A percentile compares a stretch with the other conserved stretches of the same genome.
phyloP scores from a whole-genome alignment of 208 protist species.

The Wallacemonas sp. region DNA sequence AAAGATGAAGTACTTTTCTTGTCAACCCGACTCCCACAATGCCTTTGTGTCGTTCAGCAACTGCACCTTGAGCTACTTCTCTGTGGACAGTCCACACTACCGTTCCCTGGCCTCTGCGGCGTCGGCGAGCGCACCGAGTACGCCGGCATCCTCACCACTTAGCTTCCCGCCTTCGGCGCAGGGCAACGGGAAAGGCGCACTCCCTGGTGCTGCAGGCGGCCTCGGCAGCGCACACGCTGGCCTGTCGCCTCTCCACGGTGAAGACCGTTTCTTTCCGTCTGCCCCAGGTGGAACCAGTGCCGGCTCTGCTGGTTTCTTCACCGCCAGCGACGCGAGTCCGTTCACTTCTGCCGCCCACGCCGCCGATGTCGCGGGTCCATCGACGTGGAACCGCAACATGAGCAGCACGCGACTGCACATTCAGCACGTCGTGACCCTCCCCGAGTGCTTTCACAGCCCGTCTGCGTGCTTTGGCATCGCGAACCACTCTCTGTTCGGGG shows the following conservation, averaged over 20 bases:
- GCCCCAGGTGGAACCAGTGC: background rate
- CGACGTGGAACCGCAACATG: constrained; percentile 2
- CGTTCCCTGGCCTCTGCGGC: constrained; percentile 5
- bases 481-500: constrained; percentile 64
- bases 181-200: background rate
- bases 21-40: constrained; percentile 84
- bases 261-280: background rate
- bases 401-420: constrained; percentile 28
- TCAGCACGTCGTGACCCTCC: constrained; percentile 50
- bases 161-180: background rate
- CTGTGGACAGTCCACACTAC: constrained; percentile 44
- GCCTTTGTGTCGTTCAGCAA: constrained; percentile 74
- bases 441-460: constrained; percentile 48
- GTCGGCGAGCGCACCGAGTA: constrained; percentile 2
- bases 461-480: constrained; percentile 73
- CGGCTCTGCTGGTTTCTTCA: background rate
- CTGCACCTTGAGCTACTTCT: constrained; percentile 74
- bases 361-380: background rate
- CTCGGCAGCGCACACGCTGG: too few species aligned
- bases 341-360: background rate
- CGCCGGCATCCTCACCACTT: background rate
- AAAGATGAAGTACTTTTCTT: constrained; percentile 81
- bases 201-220: background rate
- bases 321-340: background rate
- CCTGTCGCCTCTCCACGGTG: background rate